Percentiles rank a stretch among this genome's conserved stretches.
Evolutionary conservation across 2,329 filamentous ascomycete genomes (phyloP).

Genomic region (Talaromyces piceae): DNA sequence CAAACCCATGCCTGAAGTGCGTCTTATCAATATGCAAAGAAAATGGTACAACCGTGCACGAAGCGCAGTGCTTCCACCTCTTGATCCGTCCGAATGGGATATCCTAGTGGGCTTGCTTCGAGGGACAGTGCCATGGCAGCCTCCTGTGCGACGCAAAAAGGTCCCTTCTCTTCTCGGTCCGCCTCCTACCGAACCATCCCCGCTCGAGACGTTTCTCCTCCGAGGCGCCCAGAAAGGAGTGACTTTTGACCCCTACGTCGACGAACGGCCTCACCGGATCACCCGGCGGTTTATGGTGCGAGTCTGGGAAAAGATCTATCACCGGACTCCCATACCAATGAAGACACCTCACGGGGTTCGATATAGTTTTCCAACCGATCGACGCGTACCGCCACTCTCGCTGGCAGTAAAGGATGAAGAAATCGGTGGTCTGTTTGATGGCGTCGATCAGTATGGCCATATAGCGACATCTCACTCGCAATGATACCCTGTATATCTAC

Average conservation of each 20-base stretch:
- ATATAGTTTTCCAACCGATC: conserved; percentile 23
- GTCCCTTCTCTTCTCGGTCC: conserved; percentile 1
- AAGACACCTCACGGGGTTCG: conserved; percentile 19
- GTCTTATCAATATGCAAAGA: conserved; percentile 28
- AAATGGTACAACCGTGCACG: conserved; percentile 31
- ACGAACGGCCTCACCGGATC: conserved; percentile 34
- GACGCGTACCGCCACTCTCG: neutral
- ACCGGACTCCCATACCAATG: conserved; percentile 23
- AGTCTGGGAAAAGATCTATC: conserved; percentile 30
- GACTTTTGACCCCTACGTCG: conserved; percentile 25
- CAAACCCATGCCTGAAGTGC: conserved; percentile 21
- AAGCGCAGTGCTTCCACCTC: conserved; percentile 29
- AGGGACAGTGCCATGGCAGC: conserved; percentile 25
- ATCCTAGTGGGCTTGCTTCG: conserved; percentile 27
- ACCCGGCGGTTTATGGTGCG: conserved; percentile 32
- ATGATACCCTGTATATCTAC: neutral
- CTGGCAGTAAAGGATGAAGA: conserved; percentile 4
- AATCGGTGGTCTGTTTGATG: conserved; percentile 3
- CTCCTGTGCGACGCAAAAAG: conserved; percentile 20
- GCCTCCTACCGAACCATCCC: neutral
- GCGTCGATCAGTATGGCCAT: conserved; percentile 1
- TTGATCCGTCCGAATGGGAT: conserved; percentile 30
- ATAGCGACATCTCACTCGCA: neutral
- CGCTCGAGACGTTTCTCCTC: conserved; percentile 23
- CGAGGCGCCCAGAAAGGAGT: conserved; percentile 29